Conservation (phyloP, 371 early-diverging fungal species). For the Dentiscutata heterogama region DNA sequence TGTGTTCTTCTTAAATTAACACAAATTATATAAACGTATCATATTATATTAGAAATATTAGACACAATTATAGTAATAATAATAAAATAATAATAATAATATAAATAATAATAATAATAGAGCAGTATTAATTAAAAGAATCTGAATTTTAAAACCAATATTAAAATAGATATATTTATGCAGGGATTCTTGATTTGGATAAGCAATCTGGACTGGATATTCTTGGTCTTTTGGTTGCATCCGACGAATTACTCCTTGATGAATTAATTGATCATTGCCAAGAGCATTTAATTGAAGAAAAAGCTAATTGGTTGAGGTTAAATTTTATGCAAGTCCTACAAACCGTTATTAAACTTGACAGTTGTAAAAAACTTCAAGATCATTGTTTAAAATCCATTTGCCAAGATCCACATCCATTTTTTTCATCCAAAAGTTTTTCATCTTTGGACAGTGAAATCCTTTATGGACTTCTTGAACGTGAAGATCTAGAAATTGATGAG, state of each 20-base stretch:
- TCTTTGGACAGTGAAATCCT: slow-evolving; percentile 7
- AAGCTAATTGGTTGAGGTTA: slow-evolving; percentile 6
- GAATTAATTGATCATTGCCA: slow-evolving; percentile 19
- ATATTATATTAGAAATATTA: not conserved
- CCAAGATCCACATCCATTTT: slow-evolving; percentile 1
- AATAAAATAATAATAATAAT: too few relatives aligned
- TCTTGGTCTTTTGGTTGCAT: slow-evolving; percentile 24
- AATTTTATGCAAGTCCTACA: slow-evolving; percentile 27
- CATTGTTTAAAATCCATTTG: slow-evolving; percentile 33
- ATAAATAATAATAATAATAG: too few relatives aligned
- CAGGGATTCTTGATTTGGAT: slow-evolving; percentile 24
- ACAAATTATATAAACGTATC: not conserved
- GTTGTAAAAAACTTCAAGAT: slow-evolving; percentile 30
- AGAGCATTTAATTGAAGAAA: slow-evolving; percentile 24
- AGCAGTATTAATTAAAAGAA: too few relatives aligned
- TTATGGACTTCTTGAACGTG: slow-evolving; percentile 10
- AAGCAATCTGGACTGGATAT: slow-evolving; percentile 1
- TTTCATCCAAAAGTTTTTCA: slow-evolving; percentile 17
- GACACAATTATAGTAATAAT: not conserved
- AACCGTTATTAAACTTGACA: not conserved
- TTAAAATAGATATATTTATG: slow-evolving; percentile 38
- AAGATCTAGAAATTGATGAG: slow-evolving; percentile 24
- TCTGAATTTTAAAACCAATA: too few relatives aligned
- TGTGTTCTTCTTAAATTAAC: not conserved
- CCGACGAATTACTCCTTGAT: slow-evolving; percentile 17